Base-by-base conservation (phyloP, 1,284 basidiomycete genomes). In the Leccinum angustisporum region DNA sequence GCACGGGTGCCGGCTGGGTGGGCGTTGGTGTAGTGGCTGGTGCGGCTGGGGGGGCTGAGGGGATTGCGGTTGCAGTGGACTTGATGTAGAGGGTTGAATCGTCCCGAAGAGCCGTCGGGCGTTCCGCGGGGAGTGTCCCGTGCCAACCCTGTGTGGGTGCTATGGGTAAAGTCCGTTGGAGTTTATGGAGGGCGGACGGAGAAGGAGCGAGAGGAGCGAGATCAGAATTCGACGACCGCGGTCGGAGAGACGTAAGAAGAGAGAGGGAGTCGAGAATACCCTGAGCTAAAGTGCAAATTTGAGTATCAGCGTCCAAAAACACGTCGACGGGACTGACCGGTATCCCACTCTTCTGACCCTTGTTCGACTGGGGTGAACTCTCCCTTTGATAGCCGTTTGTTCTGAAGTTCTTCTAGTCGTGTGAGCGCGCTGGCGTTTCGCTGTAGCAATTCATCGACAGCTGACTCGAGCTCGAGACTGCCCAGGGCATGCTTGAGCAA, bases 291-390 rank as follows among this genome's bases (percentile, higher is more conserved):
- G 57, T 67, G 61, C 65, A 59, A 61, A 58, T 54, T 61, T 64
- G 51, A 66, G 60, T 18, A 14, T n/a, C 11, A 16, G 30, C 11
- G 36, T 43, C 31, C 18, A 48, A 51, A 21, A 7, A 8, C 4
- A 50, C 33, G 56, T 33, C 13, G 72, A 31, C 3, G 11, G 14
- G 54, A 50, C 85, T 68, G 70, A 91, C 91, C 91, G 60, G 83
- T 83, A 65, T 90, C 85, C 87, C 87, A 90, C 72, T 93, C 91
- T 72, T 91, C 90, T 14, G 88, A 88, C 27, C 80, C 86, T 69
- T 85, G 81, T 68, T 85, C 80, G 5, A 86, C 84, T 60, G 77
- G 81, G 33, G 74, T 73, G 43, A 81, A 78, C 60, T 79, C 80
- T n/a, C 77, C 77, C 34, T 74, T 74, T 13, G 78, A 77, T 21